These are phyloP conservation scores for Protea cynaroides DNA, from an alignment of 164 flowering plant genomes.

Conservation along the genomic window DNA sequence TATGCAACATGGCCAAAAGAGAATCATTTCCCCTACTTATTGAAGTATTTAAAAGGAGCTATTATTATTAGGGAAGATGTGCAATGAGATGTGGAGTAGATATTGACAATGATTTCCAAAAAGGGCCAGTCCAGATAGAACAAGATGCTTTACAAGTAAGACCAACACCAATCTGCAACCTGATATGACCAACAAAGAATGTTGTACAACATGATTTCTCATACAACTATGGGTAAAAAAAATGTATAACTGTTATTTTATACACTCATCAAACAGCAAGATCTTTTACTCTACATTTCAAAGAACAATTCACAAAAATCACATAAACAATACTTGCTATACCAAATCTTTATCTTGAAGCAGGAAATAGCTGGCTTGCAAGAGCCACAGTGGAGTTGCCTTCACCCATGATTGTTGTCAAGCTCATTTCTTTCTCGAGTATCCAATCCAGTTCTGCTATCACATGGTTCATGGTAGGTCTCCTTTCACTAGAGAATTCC, in stretches of 20 bases:
- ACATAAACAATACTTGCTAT: conserved; percentile 5
- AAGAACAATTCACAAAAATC: conserved; percentile 22
- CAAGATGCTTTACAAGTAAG: neutral
- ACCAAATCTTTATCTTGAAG: conserved; percentile 32
- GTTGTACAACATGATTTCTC: conserved; percentile 23
- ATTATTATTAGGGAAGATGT: too few species aligned
- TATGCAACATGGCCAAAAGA: too few species aligned
- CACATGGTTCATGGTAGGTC: conserved; percentile 65
- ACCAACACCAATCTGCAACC: conserved; percentile 23
- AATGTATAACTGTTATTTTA: conserved; percentile 52
- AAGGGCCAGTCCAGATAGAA: too few species aligned
- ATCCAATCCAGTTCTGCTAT: conserved; percentile 69
- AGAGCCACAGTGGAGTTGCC: conserved; percentile 70
- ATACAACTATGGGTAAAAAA: conserved; percentile 16
- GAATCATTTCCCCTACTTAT: too few species aligned
- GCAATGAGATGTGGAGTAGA: too few species aligned
- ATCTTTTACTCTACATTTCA: conserved; percentile 17
- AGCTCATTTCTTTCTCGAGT: conserved; percentile 65
- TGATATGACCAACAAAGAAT: conserved; percentile 34
- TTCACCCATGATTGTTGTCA: conserved; percentile 84
- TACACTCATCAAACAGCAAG: conserved; percentile 81
- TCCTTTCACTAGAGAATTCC: conserved; percentile 63
- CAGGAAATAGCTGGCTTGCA: conserved; percentile 74
- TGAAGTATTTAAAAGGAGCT: too few species aligned
- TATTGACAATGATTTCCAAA: too few species aligned